Evolutionary conservation across 1,139 yeast species (phyloP).

Genomic region (Magnusiomyces ingens): DNA sequence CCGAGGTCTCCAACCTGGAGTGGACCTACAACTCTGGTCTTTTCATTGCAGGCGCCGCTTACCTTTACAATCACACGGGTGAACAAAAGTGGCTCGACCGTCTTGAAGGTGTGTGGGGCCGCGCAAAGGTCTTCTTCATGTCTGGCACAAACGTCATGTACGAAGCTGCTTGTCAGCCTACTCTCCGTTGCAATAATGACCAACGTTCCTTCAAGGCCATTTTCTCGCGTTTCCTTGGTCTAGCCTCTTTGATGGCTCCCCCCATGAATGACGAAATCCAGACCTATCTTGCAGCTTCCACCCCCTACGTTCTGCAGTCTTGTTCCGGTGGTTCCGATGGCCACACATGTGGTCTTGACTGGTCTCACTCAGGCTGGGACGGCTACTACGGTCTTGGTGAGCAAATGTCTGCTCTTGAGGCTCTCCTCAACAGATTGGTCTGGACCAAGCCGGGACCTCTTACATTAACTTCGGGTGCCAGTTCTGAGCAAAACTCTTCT

Average conservation of each 20-base stretch:
- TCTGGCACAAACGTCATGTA: constrained; percentile 52
- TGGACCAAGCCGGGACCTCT: constrained; percentile 38
- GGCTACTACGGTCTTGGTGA: constrained; percentile 84
- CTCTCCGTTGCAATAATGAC: constrained; percentile 65
- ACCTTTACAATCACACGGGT: constrained; percentile 65
- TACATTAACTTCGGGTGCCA: constrained; percentile 42
- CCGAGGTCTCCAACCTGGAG: constrained; percentile 49
- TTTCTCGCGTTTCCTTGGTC: constrained; percentile 66
- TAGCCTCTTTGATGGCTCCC: constrained; percentile 69
- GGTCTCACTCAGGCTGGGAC: constrained; percentile 72
- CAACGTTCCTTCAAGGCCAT: constrained; percentile 87
- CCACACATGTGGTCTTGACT: constrained; percentile 81
- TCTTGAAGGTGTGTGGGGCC: constrained; percentile 31
- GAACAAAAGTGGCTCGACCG: constrained; percentile 66
- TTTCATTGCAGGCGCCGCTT: constrained; percentile 74
- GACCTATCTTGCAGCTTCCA: constrained; percentile 51
- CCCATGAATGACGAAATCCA: constrained; percentile 48
- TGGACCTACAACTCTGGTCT: constrained; percentile 92
- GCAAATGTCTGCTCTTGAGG: constrained; percentile 83
- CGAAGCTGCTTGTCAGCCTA: constrained; percentile 75
- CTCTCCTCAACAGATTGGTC: constrained; percentile 49
- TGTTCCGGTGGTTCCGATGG: constrained; percentile 87
- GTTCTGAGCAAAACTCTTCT: constrained; percentile 34
- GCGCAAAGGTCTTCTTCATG: constrained; percentile 55
- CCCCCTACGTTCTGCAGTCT: constrained; percentile 71